Base-by-base conservation (phyloP, 768 basidiomycete genomes). In the Kwoniella pini region DNA sequence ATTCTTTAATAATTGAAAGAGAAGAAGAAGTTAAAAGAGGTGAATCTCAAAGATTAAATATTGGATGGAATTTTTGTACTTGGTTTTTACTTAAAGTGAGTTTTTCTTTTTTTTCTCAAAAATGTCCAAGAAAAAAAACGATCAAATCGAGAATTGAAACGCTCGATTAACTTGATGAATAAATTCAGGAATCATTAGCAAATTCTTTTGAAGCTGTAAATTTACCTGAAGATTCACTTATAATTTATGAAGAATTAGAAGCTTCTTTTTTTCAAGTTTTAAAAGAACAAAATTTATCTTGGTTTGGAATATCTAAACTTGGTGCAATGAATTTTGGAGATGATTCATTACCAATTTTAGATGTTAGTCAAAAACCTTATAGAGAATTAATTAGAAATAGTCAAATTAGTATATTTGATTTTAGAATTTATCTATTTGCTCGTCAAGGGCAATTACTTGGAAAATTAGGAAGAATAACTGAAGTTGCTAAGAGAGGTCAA, bases 41-140 rank as follows among this genome's bases (percentile, higher is more conserved):
- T 0, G 95, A 99, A 72, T 83, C 85, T 48, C 91, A 97, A 77
- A 84, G 90, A 56, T 84, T 88, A 69, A 89, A 93, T 85, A 91
- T 92, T 1, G 95, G 96, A 9, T 99, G 96, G 96, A 96, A 96
- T 74, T 99, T 96, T 75, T 94, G 93, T 76, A 93, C 89, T 0
- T 98, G 94, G 81, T 97, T 97, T 79, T 86, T 93, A 51, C 82
- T 94, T 36, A 99, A 98, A 86, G 95, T 91, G 55, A 57, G 82
- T 51, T 24, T 15, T 2, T 3, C 26, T 27, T 15, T 21, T 17
- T 7, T n/a, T 9, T 19, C 19, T 13, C 5, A 11, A 36, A 7
- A 7, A 36, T 36, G 33, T 36, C 15, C 15, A 15, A 36, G 33
- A 36, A 15, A 15, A 7, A 7, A 36, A 7, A 36, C 33, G 33